Percentiles rank a stretch among this genome's conserved stretches.
These are phyloP conservation scores for Strigomonas culicis DNA, from an alignment of 208 protist genomes.

Conservation along the genomic window DNA sequence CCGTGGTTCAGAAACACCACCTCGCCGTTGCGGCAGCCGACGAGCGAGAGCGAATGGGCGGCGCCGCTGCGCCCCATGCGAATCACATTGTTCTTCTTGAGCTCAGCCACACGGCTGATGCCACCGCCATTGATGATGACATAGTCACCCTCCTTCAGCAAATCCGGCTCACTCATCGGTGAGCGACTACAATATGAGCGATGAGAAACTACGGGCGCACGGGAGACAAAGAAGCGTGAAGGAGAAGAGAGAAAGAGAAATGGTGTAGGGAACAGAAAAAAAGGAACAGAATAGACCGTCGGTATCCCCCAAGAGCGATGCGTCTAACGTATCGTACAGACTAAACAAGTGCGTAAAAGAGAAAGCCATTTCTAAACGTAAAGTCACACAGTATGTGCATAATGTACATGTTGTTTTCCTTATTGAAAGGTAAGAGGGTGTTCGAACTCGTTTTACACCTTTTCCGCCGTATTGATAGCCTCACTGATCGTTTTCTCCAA, in stretches of 20 bases:
- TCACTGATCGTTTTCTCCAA: neutral
- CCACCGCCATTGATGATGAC: slow-evolving; percentile 84
- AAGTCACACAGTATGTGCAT: no score
- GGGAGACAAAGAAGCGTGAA: no score
- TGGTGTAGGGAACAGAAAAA: slow-evolving; percentile 8
- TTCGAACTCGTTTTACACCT: no score
- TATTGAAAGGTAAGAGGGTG: no score
- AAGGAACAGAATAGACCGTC: slow-evolving; percentile 8
- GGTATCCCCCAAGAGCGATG: neutral
- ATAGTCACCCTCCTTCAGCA: slow-evolving; percentile 72
- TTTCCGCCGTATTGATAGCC: neutral
- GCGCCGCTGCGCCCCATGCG: slow-evolving; percentile 64
- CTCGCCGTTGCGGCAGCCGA: slow-evolving; percentile 78
- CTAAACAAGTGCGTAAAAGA: no score
- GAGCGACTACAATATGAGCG: neutral
- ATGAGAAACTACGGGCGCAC: no score
- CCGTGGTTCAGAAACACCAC: slow-evolving; percentile 64
- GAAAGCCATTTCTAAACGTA: neutral
- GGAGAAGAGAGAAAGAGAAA: neutral
- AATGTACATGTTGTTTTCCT: no score
- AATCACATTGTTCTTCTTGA: slow-evolving; percentile 48
- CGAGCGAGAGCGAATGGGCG: slow-evolving; percentile 59
- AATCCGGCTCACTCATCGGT: slow-evolving; percentile 5
- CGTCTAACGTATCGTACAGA: no score
- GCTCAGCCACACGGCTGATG: slow-evolving; percentile 51